phyloP scores from a whole-genome alignment of 306 rosid genomes.

The Bauhinia variegata region DNA sequence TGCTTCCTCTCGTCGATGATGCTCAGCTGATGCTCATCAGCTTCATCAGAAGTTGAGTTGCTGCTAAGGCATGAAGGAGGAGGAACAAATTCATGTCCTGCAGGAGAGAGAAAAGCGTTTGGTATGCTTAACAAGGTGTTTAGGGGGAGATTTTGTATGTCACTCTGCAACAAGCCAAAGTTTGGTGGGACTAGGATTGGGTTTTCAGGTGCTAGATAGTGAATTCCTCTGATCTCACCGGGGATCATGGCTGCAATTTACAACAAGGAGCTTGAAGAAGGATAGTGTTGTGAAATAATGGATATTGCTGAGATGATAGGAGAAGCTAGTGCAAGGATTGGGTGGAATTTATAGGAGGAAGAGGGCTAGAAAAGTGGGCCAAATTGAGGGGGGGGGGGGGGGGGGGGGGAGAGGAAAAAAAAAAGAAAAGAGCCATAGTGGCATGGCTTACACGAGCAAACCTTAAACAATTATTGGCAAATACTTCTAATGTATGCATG shows the following conservation, averaged over 20 bases:
- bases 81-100: conserved; percentile 40
- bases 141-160: conserved; percentile 39
- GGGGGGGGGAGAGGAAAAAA: too few species aligned
- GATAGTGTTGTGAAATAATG: not conserved
- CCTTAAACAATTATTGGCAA: conserved; percentile 54
- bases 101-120: conserved; percentile 40
- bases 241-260: conserved; percentile 57
- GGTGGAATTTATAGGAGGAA: conserved; percentile 59
- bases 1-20: conserved; percentile 72
- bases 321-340: conserved; percentile 41
- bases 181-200: conserved; percentile 41
- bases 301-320: conserved; percentile 30
- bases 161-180: conserved; percentile 46
- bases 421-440: conserved; percentile 34
- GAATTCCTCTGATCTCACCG: conserved; percentile 56
- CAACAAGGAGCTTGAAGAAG: conserved; percentile 26
- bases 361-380: conserved; percentile 52
- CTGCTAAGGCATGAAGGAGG: conserved; percentile 51
- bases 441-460: conserved; percentile 57
- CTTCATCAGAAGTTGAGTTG: conserved; percentile 82
- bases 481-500: conserved; percentile 48
- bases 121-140: conserved; percentile 44
- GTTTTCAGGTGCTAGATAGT: conserved; percentile 50
- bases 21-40: conserved; percentile 62
- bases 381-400: too few species aligned